phyloP scores from a whole-genome alignment of 345 rosid species.

The Xanthoceras sorbifolium region DNA sequence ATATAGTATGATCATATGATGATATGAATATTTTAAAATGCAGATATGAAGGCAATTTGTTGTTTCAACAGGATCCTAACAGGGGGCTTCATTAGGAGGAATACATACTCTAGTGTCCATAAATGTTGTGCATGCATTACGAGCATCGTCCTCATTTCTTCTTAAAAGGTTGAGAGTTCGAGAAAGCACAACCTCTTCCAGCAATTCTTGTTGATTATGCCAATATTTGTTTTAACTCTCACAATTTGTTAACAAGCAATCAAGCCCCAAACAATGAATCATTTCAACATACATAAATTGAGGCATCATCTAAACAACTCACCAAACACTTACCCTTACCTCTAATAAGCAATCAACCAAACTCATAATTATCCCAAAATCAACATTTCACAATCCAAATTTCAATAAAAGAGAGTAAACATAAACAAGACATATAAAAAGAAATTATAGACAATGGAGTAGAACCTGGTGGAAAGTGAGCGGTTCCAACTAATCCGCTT shows the following conservation, averaged over 20 bases:
- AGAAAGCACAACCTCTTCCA: slow-evolving; percentile 88
- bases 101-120: slow-evolving; percentile 81
- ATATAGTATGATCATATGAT: neutral
- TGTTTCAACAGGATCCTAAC: slow-evolving; percentile 10
- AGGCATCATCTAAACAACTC: neutral
- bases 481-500: slow-evolving; percentile 83
- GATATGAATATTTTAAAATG: neutral
- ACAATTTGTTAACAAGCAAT: neutral
- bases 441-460: neutral
- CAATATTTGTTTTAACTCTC: neutral
- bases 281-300: neutral
- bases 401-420: neutral
- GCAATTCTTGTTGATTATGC: slow-evolving; percentile 51
- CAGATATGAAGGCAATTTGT: neutral
- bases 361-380: too few relatives aligned
- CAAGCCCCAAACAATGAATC: neutral
- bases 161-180: slow-evolving; percentile 73
- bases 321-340: neutral
- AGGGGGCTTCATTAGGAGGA: neutral
- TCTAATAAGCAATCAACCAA: neutral
- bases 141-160: slow-evolving; percentile 31
- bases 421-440: neutral
- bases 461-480: slow-evolving; percentile 84
- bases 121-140: slow-evolving; percentile 62
- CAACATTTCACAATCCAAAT: neutral